Evolutionary conservation across 306 rosid genomes (phyloP).

Genomic region (Medicago lupulina): DNA sequence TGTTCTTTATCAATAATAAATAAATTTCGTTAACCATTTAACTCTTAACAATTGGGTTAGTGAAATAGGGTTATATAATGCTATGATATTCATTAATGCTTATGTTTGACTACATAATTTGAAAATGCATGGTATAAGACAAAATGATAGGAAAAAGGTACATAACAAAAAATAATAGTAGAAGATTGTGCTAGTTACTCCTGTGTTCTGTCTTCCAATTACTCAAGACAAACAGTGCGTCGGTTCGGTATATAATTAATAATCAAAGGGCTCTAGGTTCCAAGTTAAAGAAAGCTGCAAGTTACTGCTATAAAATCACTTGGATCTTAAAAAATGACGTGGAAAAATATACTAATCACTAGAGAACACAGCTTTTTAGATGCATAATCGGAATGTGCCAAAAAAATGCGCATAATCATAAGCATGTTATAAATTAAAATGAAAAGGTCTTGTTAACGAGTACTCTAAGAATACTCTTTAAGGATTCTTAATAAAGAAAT

Average conservation of each 20-base stretch:
- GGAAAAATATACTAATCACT: background rate
- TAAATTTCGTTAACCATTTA: too few relatives aligned
- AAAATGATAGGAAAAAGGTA: background rate
- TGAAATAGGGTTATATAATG: too few relatives aligned
- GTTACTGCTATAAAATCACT: conserved; percentile 46
- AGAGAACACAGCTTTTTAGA: conserved; percentile 5
- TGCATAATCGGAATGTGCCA: conserved; percentile 11
- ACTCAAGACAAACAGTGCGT: conserved; percentile 30
- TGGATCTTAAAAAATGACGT: conserved; percentile 46
- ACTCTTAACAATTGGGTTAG: too few relatives aligned
- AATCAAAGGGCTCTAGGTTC: conserved; percentile 21
- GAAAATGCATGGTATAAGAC: background rate
- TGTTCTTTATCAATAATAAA: too few relatives aligned
- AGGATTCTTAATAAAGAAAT: too few relatives aligned
- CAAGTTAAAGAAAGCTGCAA: conserved; percentile 42
- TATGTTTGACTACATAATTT: background rate
- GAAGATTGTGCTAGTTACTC: conserved; percentile 11
- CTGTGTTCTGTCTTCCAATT: conserved; percentile 42
- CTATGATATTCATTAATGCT: too few relatives aligned
- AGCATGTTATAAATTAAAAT: too few relatives aligned
- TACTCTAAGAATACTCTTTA: too few relatives aligned
- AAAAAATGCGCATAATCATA: background rate
- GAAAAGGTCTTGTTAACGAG: too few relatives aligned
- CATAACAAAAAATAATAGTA: background rate
- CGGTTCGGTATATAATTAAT: conserved; percentile 26